These are phyloP conservation scores for Sodiomyces alkalinus DNA, from an alignment of 2,329 filamentous ascomycete genomes.

Conservation along the genomic window DNA sequence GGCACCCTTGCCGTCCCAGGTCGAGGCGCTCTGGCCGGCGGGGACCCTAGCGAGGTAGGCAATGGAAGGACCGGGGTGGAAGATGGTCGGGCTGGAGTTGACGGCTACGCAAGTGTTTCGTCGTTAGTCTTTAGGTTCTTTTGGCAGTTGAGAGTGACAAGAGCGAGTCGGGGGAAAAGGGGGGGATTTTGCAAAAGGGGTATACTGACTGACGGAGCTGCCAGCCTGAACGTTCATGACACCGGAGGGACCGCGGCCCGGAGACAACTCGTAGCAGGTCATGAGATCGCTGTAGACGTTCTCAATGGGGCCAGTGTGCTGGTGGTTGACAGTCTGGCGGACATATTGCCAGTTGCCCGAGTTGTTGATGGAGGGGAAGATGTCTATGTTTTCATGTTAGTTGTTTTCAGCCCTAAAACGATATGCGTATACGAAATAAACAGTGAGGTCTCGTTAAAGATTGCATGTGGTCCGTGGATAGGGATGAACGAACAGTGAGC, in stretches of 20 bases:
- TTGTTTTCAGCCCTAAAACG: too few relatives aligned
- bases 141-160: too few relatives aligned
- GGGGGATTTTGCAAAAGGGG: constrained; percentile 5
- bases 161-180: too few relatives aligned
- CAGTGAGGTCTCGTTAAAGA: too few relatives aligned
- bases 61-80: constrained; percentile 21
- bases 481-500: constrained; percentile 21
- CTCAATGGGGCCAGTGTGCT: constrained; percentile 32
- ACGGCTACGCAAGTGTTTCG: constrained; percentile 16
- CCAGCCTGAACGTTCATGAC: constrained; percentile 17
- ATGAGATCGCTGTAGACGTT: constrained; percentile 29
- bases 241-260: constrained; percentile 26
- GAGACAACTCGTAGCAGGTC: constrained; percentile 32
- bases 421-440: too few relatives aligned
- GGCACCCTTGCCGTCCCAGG: constrained; percentile 16
- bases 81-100: constrained; percentile 19
- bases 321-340: constrained; percentile 31
- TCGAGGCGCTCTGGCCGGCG: constrained; percentile 15
- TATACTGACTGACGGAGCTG: constrained; percentile 7
- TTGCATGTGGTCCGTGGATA: too few relatives aligned
- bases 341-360: constrained; percentile 29
- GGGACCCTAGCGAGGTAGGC: constrained; percentile 22
- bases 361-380: constrained; percentile 22
- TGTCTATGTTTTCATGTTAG: constrained; percentile 15
- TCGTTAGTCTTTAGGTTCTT: too few relatives aligned